Percentiles rank a stretch among this genome's conserved stretches.
Evolutionary conservation across 2,329 filamentous ascomycete species (phyloP).

Genomic region (Diaporthe vaccinii): DNA sequence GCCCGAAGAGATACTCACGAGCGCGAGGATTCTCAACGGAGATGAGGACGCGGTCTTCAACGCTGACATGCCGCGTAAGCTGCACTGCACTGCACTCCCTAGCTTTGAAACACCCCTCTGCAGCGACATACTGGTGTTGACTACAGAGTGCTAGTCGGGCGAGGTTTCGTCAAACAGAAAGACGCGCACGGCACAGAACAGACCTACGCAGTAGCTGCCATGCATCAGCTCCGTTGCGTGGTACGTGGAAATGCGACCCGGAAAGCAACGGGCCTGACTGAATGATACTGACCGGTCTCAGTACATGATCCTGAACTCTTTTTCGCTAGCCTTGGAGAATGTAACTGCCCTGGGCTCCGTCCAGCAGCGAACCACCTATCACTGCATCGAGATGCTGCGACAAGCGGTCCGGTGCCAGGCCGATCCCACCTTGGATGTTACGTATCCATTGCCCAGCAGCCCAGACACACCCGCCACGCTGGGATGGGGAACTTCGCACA

Average conservation of each 20-base stretch:
- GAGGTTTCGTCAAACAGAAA: constrained; percentile 17
- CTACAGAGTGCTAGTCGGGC: not conserved
- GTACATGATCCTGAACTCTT: not conserved
- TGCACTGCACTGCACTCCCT: not conserved
- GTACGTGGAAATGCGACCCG: not conserved
- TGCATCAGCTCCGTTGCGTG: constrained; percentile 20
- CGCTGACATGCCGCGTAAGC: constrained; percentile 13
- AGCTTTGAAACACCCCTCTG: no score
- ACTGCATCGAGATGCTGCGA: constrained; percentile 26
- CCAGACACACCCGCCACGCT: not conserved
- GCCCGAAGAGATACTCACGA: constrained; percentile 9
- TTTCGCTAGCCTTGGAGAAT: constrained; percentile 13
- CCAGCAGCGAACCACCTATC: constrained; percentile 13
- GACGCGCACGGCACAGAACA: constrained; percentile 11
- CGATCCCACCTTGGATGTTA: constrained; percentile 18
- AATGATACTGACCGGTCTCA: not conserved
- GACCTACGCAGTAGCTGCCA: constrained; percentile 15
- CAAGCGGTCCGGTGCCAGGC: constrained; percentile 24
- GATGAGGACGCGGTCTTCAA: not conserved
- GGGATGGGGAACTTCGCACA: constrained; percentile 9
- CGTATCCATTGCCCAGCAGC: constrained; percentile 6
- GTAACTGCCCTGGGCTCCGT: not conserved
- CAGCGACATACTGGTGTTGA: not conserved
- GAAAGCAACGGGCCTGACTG: no score
- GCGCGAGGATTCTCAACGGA: not conserved